phyloP scores from a whole-genome alignment of 2,329 filamentous ascomycete species.

The Hyphodiscus sp. region DNA sequence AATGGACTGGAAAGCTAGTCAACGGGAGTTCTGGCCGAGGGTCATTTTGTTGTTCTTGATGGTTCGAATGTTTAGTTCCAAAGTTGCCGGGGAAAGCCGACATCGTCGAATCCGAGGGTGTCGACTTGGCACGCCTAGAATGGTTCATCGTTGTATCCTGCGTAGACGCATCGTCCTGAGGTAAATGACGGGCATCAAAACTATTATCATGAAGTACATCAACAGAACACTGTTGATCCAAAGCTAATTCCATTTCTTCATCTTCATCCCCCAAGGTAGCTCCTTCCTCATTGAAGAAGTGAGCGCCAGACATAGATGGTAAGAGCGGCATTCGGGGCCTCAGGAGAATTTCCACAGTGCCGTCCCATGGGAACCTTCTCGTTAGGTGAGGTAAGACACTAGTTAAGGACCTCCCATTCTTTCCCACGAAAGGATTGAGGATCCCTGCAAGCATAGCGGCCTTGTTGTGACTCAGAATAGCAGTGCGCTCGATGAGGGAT shows the following conservation, averaged over 20 bases:
- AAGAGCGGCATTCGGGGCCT: constrained; percentile 44
- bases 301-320: constrained; percentile 13
- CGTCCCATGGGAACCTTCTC: constrained; percentile 54
- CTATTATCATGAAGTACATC: neutral
- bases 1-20: neutral
- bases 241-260: constrained; percentile 17
- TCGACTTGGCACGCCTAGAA: neutral
- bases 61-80: neutral
- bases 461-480: constrained; percentile 63
- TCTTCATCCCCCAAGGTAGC: constrained; percentile 13
- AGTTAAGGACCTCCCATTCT: constrained; percentile 56
- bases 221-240: neutral
- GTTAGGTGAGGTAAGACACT: constrained; percentile 78
- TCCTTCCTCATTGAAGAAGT: constrained; percentile 7
- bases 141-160: neutral
- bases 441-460: constrained; percentile 76
- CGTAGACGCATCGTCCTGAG: neutral
- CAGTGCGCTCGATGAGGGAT: constrained; percentile 71
- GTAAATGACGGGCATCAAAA: neutral
- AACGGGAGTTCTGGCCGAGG: neutral
- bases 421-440: constrained; percentile 65
- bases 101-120: neutral
- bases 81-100: neutral
- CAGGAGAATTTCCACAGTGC: constrained; percentile 64
- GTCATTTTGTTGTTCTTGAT: neutral